phyloP scores from a whole-genome alignment of 2,329 filamentous ascomycete genomes.

The Sporothrix schenckii region DNA sequence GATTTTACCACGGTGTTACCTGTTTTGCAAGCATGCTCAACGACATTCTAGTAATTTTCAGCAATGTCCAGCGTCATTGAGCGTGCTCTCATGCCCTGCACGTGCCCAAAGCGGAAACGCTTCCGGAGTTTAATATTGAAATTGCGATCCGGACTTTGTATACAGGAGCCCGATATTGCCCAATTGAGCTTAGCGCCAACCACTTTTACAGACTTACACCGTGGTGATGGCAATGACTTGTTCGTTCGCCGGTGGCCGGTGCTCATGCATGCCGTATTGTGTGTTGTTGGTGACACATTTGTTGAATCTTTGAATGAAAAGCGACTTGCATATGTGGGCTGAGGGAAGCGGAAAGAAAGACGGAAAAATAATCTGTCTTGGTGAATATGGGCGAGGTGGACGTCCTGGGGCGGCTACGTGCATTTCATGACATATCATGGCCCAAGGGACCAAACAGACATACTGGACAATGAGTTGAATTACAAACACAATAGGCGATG shows the following conservation, averaged over 20 bases:
- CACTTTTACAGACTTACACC: not conserved
- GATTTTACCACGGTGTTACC: too few species aligned
- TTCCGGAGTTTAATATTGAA: not conserved
- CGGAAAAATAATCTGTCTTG: not conserved
- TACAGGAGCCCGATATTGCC: not conserved
- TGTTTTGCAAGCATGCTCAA: too few species aligned
- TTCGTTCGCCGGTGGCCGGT: not conserved
- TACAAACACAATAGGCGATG: too few species aligned
- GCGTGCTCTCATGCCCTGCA: not conserved
- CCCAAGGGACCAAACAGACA: not conserved
- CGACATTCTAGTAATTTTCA: too few species aligned
- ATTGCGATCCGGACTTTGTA: not conserved
- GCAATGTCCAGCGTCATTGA: too few species aligned
- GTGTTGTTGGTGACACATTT: not conserved
- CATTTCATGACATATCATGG: not conserved
- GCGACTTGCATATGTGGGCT: not conserved
- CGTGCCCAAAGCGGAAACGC: not conserved
- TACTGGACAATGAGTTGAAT: too few species aligned
- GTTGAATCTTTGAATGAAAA: not conserved
- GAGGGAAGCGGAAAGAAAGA: not conserved
- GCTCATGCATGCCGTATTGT: not conserved
- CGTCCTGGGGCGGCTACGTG: not conserved
- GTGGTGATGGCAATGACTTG: not conserved
- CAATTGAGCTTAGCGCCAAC: not conserved
- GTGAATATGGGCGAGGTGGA: not conserved